A percentile compares a stretch with the other conserved stretches of the same genome.
Conservation (phyloP, 2,329 filamentous ascomycete genomes). For the Aspergillus sp. region DNA sequence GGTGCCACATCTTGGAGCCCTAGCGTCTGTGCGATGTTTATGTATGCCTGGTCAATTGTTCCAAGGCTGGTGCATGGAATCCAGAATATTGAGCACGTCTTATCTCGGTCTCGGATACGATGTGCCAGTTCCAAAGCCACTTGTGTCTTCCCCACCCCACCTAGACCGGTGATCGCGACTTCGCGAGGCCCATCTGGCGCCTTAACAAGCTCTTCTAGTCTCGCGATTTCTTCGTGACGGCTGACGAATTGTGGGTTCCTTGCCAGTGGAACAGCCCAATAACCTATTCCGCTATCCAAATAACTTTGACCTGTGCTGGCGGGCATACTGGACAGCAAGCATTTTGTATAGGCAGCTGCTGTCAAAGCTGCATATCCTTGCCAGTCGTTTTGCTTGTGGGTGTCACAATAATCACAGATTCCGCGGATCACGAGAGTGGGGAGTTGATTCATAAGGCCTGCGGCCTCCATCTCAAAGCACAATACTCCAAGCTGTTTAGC, state of each 20-base stretch:
- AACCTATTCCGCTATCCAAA: not conserved
- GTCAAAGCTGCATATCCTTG: not conserved
- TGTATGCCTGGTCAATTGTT: slow-evolving; percentile 14
- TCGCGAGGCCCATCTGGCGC: not conserved
- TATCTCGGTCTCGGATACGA: slow-evolving; percentile 12
- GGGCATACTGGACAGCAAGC: not conserved
- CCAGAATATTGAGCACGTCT: slow-evolving; percentile 25
- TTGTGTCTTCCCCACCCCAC: slow-evolving; percentile 4
- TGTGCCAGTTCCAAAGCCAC: slow-evolving; percentile 26
- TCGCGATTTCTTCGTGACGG: not conserved
- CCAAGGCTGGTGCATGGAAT: slow-evolving; percentile 23
- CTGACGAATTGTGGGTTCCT: not conserved
- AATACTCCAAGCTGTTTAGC: not conserved
- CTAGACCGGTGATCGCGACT: slow-evolving; percentile 10
- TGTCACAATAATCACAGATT: not conserved
- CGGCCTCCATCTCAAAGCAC: not conserved
- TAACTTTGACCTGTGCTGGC: not conserved
- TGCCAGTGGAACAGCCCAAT: not conserved
- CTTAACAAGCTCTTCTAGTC: not conserved
- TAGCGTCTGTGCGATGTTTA: slow-evolving; percentile 9
- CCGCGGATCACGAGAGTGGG: not conserved
- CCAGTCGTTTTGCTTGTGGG: not conserved
- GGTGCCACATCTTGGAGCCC: slow-evolving; percentile 6
- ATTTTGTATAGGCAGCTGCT: not conserved
- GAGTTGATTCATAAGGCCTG: not conserved